A percentile compares a stretch with the other conserved stretches of the same genome.
phyloP scores from a whole-genome alignment of 2,329 filamentous ascomycete species.

The Hymenoscyphus salicellus region DNA sequence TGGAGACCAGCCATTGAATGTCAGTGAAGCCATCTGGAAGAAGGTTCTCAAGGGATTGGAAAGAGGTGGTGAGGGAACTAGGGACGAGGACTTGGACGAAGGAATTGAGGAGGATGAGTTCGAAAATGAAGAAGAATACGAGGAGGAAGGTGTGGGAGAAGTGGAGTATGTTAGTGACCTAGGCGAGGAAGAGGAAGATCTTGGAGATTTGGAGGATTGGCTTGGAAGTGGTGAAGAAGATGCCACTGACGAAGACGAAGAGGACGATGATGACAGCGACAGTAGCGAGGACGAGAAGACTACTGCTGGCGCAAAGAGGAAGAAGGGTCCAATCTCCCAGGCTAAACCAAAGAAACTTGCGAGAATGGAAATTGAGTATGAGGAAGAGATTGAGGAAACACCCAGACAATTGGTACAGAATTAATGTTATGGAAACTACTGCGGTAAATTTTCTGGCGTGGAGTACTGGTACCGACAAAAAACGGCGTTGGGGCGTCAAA shows the following conservation, averaged over 20 bases:
- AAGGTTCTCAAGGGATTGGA: constrained; percentile 91
- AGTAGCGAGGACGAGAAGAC: constrained; percentile 53
- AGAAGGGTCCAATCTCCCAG: constrained; percentile 32
- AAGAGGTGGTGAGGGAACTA: constrained; percentile 74
- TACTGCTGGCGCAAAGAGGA: constrained; percentile 51
- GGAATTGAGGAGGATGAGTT: constrained; percentile 70
- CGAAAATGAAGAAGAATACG: constrained; percentile 32
- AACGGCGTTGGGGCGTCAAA: background rate
- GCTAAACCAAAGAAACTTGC: constrained; percentile 43
- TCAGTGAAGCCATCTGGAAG: constrained; percentile 94
- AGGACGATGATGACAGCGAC: constrained; percentile 53
- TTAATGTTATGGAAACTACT: constrained; percentile 11
- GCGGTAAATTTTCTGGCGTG: constrained; percentile 4
- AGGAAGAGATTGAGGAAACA: constrained; percentile 61
- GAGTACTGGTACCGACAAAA: background rate
- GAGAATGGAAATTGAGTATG: constrained; percentile 71
- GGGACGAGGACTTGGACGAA: constrained; percentile 85
- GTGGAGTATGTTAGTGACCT: constrained; percentile 94
- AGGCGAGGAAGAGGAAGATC: constrained; percentile 77
- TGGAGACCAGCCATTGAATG: constrained; percentile 90
- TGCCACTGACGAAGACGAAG: constrained; percentile 48
- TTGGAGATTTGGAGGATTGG: constrained; percentile 88
- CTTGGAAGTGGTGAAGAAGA: constrained; percentile 64
- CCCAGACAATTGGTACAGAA: constrained; percentile 15
- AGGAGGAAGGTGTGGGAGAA: constrained; percentile 64